Percentiles rank a stretch among this genome's conserved stretches.
phyloP scores from a whole-genome alignment of 306 rosid genomes.

The Medicago truncatula region DNA sequence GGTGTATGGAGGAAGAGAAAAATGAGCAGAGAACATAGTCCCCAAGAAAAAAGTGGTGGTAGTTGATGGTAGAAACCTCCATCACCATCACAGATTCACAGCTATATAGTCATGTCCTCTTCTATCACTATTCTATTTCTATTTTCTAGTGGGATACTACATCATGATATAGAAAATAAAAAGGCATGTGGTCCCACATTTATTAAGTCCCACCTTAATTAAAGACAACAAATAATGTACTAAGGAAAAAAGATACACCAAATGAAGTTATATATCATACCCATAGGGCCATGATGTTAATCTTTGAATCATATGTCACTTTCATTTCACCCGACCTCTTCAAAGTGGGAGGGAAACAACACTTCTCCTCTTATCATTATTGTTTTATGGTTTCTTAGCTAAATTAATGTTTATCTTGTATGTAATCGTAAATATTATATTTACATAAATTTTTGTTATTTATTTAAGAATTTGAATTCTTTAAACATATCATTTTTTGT shows the following conservation, averaged over 20 bases:
- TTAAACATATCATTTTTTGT: no score
- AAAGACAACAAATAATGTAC: conserved; percentile 17
- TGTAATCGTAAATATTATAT: no score
- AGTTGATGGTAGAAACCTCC: conserved; percentile 24
- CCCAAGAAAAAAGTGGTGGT: conserved; percentile 36
- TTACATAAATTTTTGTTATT: no score
- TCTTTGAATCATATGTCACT: conserved; percentile 12
- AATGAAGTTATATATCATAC: conserved; percentile 18
- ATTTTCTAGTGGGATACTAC: conserved; percentile 14
- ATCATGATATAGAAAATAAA: conserved; percentile 15
- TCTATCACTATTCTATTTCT: conserved; percentile 32
- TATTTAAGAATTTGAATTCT: no score
- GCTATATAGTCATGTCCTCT: conserved; percentile 57
- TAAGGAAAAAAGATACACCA: not conserved
- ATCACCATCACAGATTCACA: conserved; percentile 58
- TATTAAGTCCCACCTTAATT: conserved; percentile 19
- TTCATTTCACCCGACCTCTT: conserved; percentile 15
- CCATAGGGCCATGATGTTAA: not conserved
- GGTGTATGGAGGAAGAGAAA: no score
- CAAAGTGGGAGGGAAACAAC: not conserved
- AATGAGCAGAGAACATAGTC: not conserved
- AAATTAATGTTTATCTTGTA: no score
- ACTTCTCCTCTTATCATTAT: not conserved
- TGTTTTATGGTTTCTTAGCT: not conserved
- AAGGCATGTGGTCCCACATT: conserved; percentile 40